Base-by-base conservation (phyloP, 148 eudicot species). In the Rhododendron mucronatum region DNA sequence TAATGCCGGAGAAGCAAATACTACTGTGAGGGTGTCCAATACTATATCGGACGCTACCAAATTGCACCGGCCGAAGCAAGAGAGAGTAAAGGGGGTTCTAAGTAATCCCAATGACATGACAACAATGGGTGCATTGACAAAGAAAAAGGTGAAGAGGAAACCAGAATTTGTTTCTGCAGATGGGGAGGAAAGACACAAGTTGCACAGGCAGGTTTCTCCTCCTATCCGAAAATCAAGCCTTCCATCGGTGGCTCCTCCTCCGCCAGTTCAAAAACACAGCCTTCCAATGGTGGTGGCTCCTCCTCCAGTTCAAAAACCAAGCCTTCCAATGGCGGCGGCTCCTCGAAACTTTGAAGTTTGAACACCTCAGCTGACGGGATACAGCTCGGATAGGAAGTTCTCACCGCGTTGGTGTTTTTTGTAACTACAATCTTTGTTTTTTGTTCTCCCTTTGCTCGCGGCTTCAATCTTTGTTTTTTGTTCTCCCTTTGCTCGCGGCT, bases 131-230 rank as follows among this genome's bases (percentile, higher is more conserved):
- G 88, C 59, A 45, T 37, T 87, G 79, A 84, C 86, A 9, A 96
- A 93, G 91, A 95, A 95, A 86, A 97, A 93, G 86, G 90, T 90
- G 33, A 95, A 95, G 87, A 93, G 91, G 92, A 93, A 90, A 92
- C 91, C 91, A 80, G 95, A 94, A 78, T 37, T 78, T 18, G 90
- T 81, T 86, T 88, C 89, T 30, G 88, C 86, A 45, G 90, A 69
- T 18, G 89, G 87, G 3, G 94, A 92, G 71, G 94, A 94, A 69
- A 87, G 88, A 78, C 88, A 87, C 80, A 94, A 92, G 83, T 83
- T 88, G 53, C 88, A 88, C 37, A 94, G 90, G 88, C 94, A 82
- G 84, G 85, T 50, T 44, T 5, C 55, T 26, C 90, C 57, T 86
- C 78, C 79, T 88, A 55, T 91, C 84, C 88, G 65, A 16, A 91